Base-by-base conservation (phyloP, 78 protist genomes). In the Cavenderia fasciculata region DNA sequence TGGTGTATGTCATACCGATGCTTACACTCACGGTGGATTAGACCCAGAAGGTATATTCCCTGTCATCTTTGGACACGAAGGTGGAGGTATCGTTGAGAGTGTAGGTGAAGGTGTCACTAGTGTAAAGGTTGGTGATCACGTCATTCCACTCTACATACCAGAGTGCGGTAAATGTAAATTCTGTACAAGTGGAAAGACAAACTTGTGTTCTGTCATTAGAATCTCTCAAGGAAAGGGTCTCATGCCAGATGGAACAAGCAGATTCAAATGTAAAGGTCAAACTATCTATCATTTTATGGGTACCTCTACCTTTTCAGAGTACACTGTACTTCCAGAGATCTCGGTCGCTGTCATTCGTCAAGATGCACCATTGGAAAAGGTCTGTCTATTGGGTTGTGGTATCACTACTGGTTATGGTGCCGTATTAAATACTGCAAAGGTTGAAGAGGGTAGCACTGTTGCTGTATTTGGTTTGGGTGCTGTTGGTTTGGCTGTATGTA, bases 1-100 rank as follows among this genome's bases (percentile, higher is more conserved):
- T 25, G 98, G 96, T 47, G 94, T 97, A 21, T 97, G 99, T 86
- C 99, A 97, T 90, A 97, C 99, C 16, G 99, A 97, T 71, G 87
- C 79, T 11, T 96, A 96, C 74, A 96, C 98, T 23, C 52, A 59
- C 7, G 59, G 47, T 36, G 95, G 85, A 19, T 38, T 44, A 10
- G 96, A 95, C 40, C 52, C 93, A 40, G 98, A 96, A 90, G 98
- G 98, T 49, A 38, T 85, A 11, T 97, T 96, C 94, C 98, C 95
- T 47, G 56, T 52, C 75, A 94, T 97, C 54, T 89, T 97, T 19
- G 99, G 99, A 29, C 98, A 97, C 66, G 99, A 97, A 68, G 99
- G 96, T 31, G 97, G 94, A 57, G 97, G 97, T 61, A 25, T 96
- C 19, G 99, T 98, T 41, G 98, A 97, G 92, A 34, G 73, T 18